Percentiles rank a stretch among this genome's conserved stretches.
phyloP scores from a whole-genome alignment of 192 early-diverging fungal genomes.

The Linnemannia schmuckeri region DNA sequence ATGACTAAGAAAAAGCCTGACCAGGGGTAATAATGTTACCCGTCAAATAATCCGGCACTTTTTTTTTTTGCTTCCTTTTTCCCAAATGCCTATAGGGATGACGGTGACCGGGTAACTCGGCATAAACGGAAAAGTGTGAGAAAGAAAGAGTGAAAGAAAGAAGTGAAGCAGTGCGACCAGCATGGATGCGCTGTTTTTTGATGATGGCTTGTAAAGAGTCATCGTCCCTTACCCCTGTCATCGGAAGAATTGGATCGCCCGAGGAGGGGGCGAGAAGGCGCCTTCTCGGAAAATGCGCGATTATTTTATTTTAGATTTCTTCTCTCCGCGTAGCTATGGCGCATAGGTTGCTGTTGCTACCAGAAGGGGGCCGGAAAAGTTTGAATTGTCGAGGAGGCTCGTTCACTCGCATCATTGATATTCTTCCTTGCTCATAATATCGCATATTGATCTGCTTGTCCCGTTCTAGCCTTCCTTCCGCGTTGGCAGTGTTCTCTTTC shows the following conservation, averaged over 20 bases:
- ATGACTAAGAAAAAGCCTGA: too few species aligned
- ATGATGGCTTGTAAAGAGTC: not conserved
- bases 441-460: too few species aligned
- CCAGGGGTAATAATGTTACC: not conserved
- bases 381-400: too few species aligned
- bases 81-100: not conserved
- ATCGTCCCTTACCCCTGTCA: not conserved
- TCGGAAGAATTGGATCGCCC: constrained; percentile 11
- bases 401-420: too few species aligned
- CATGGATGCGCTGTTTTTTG: constrained; percentile 3
- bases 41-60: not conserved
- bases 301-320: not conserved
- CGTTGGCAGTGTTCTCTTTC: too few species aligned
- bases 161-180: not conserved
- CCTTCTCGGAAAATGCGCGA: constrained; percentile 2
- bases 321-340: too few species aligned
- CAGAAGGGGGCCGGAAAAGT: too few species aligned
- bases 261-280: not conserved
- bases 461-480: too few species aligned
- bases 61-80: not conserved
- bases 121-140: not conserved
- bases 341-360: too few species aligned
- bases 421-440: too few species aligned
- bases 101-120: not conserved
- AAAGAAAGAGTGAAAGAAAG: not conserved